Evolutionary conservation across 2,329 filamentous ascomycete species (phyloP).

Genomic region (Fusarium humuli): DNA sequence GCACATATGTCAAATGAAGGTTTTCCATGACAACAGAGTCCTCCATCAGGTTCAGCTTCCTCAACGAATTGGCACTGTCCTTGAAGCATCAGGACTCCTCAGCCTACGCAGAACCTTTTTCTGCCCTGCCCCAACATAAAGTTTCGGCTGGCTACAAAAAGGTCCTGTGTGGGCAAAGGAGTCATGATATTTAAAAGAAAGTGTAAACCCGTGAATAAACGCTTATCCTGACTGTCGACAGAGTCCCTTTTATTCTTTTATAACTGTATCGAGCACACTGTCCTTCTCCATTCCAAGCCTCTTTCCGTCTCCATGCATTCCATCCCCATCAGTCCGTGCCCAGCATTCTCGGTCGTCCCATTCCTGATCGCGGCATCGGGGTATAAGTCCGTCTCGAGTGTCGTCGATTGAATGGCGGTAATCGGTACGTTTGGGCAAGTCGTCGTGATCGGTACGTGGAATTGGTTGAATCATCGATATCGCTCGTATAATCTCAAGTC

Average conservation of each 20-base stretch:
- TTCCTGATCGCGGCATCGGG: background rate
- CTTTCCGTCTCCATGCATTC: background rate
- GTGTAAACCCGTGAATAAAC: background rate
- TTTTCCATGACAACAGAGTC: background rate
- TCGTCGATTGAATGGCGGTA: fast-evolving
- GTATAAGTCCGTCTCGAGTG: background rate
- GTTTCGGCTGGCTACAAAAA: background rate
- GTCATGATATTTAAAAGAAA: background rate
- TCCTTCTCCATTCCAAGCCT: background rate
- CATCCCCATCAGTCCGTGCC: background rate
- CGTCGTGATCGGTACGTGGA: background rate
- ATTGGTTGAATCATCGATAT: background rate
- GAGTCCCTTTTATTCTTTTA: background rate
- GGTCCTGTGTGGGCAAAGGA: background rate
- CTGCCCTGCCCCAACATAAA: background rate
- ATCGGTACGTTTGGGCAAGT: background rate
- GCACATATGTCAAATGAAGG: background rate
- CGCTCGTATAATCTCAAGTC: background rate
- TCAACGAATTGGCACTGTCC: fast-evolving
- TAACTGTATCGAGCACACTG: background rate
- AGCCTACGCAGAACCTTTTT: too few relatives aligned
- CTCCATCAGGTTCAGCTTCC: background rate
- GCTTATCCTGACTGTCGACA: background rate
- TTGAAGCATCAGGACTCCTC: too few relatives aligned
- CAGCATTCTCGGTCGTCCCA: background rate